These are phyloP conservation scores for Aspergillus melleus DNA, from an alignment of 2,329 filamentous ascomycete species.

Conservation along the genomic window DNA sequence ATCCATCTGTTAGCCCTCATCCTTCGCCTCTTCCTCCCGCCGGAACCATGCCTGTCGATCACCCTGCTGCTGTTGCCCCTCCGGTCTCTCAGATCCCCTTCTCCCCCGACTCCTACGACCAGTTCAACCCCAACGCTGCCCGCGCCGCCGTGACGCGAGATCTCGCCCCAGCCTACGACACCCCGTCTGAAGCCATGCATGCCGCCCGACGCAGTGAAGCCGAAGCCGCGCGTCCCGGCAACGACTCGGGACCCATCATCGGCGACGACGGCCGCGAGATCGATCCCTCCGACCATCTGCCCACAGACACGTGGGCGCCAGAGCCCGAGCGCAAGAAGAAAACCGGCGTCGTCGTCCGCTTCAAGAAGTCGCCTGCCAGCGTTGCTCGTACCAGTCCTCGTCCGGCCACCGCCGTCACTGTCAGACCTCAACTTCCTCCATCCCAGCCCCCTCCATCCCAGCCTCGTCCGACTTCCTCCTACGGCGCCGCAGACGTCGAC, in stretches of 20 bases:
- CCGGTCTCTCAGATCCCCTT: constrained; percentile 54
- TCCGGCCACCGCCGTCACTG: not conserved
- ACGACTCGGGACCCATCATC: constrained; percentile 58
- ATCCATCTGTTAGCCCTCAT: constrained; percentile 46
- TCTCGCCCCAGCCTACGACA: constrained; percentile 37
- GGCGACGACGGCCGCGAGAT: constrained; percentile 64
- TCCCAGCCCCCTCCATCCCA: not conserved
- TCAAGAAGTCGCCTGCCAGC: constrained; percentile 40
- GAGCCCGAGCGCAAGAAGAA: constrained; percentile 62
- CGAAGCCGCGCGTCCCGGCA: constrained; percentile 32
- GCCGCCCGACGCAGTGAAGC: constrained; percentile 38
- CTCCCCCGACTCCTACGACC: constrained; percentile 62
- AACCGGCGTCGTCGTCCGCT: constrained; percentile 50
- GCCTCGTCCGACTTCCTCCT: constrained; percentile 7
- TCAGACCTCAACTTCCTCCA: constrained; percentile 4
- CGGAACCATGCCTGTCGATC: not conserved
- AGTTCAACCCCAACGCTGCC: constrained; percentile 53
- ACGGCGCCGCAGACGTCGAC: constrained; percentile 2
- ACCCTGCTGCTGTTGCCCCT: not conserved
- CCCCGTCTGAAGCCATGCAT: constrained; percentile 40
- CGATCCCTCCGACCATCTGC: constrained; percentile 66
- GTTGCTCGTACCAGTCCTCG: constrained; percentile 24
- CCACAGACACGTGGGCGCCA: constrained; percentile 65
- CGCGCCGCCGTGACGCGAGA: constrained; percentile 34
- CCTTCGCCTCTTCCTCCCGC: not conserved